Conservation (phyloP, 305 asterid genomes). For the Fraxinus platypoda region DNA sequence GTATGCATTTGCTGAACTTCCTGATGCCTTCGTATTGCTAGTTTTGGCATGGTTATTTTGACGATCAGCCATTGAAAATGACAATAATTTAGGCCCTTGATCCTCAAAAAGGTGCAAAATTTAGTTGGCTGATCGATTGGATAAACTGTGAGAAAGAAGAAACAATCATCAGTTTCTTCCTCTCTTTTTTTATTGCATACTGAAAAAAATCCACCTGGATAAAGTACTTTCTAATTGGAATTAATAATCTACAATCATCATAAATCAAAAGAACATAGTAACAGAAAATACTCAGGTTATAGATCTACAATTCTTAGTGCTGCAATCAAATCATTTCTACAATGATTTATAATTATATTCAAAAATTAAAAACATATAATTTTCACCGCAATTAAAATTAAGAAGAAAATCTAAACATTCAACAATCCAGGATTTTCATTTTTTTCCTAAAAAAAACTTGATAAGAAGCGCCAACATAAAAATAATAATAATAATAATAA, state of each 20-base stretch:
- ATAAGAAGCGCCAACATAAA: background rate
- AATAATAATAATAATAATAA: background rate
- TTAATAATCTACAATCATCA: background rate
- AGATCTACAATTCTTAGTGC: background rate
- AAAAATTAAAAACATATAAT: background rate
- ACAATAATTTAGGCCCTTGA: conserved; percentile 9
- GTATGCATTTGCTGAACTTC: conserved; percentile 35
- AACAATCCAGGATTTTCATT: background rate
- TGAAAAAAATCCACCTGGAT: background rate
- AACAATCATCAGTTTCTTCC: conserved; percentile 3
- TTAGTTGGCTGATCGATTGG: conserved; percentile 4
- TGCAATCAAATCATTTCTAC: background rate
- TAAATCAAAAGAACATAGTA: background rate
- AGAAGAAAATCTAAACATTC: background rate
- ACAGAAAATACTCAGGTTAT: background rate
- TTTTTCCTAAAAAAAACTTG: background rate
- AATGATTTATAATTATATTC: background rate
- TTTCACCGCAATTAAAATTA: background rate
- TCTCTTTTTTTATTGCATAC: background rate
- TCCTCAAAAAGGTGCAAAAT: conserved; percentile 6
- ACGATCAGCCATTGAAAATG: conserved; percentile 47
- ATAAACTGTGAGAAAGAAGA: conserved; percentile 18
- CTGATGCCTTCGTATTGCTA: conserved; percentile 39
- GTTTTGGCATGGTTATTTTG: conserved; percentile 37
- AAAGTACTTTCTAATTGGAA: background rate